These are phyloP conservation scores for Harringtonia lauricola DNA, from an alignment of 2,329 filamentous ascomycete species.

Conservation along the genomic window DNA sequence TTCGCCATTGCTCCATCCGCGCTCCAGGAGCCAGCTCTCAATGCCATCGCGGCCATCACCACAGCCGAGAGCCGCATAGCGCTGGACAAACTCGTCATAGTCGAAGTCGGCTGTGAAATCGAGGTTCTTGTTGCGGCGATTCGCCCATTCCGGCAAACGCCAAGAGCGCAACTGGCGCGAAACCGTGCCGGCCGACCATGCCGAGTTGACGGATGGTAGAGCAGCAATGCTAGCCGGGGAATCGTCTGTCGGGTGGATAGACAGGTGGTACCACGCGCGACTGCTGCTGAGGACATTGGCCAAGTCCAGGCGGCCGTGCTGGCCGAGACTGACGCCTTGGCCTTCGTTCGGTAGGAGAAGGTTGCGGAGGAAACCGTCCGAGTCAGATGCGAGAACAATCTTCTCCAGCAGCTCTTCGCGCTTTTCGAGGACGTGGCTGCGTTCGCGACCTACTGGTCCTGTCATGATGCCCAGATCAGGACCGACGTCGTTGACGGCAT, in stretches of 20 bases:
- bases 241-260: conserved; percentile 84
- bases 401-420: conserved; percentile 78
- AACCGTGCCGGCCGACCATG: conserved; percentile 87
- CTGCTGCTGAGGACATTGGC: conserved; percentile 65
- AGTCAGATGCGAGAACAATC: conserved; percentile 68
- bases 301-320: conserved; percentile 69
- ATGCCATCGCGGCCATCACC: conserved; percentile 85
- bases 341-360: conserved; percentile 69
- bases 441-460: conserved; percentile 56
- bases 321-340: conserved; percentile 72
- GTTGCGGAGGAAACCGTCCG: conserved; percentile 71
- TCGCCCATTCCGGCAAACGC: conserved; percentile 94
- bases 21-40: conserved; percentile 85
- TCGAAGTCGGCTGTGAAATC: conserved; percentile 98
- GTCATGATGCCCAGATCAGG: conserved; percentile 68
- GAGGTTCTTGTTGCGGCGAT: conserved; percentile 77
- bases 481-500: conserved; percentile 64
- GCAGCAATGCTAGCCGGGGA: conserved; percentile 64
- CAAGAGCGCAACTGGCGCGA: conserved; percentile 88
- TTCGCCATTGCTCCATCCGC: conserved; percentile 97
- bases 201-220: conserved; percentile 59
- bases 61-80: conserved; percentile 77
- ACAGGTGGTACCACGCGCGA: conserved; percentile 90
- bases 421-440: conserved; percentile 70
- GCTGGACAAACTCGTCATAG: conserved; percentile 75